Evolutionary conservation across 129 eudicot genomes (phyloP).

Genomic region (Centrapalus pauciflorus): DNA sequence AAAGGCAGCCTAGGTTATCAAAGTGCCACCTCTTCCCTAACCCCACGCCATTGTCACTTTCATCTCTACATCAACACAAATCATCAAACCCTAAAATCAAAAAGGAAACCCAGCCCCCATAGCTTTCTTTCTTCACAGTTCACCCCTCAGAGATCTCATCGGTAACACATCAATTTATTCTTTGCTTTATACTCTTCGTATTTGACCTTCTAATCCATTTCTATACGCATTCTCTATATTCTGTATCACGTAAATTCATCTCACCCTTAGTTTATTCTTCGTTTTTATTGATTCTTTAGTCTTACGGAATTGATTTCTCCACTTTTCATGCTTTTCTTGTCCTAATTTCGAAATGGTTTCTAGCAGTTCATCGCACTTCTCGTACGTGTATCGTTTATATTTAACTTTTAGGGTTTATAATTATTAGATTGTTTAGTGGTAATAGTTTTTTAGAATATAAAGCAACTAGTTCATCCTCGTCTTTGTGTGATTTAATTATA

Average conservation of each 20-base stretch:
- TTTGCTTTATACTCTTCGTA: constrained; percentile 33
- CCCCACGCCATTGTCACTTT: constrained; percentile 24
- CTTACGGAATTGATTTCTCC: constrained; percentile 3
- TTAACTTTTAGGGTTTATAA: background rate
- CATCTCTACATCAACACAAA: constrained; percentile 16
- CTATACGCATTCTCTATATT: constrained; percentile 27
- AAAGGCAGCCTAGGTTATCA: constrained; percentile 9
- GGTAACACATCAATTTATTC: constrained; percentile 21
- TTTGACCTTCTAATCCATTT: constrained; percentile 31
- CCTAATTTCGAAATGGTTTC: constrained; percentile 21
- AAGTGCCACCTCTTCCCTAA: constrained; percentile 14
- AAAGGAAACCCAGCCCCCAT: constrained; percentile 25
- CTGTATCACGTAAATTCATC: constrained; percentile 15
- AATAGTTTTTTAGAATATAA: background rate
- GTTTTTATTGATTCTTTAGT: background rate
- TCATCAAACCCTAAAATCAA: constrained; percentile 19
- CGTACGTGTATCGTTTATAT: constrained; percentile 16
- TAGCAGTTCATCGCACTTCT: constrained; percentile 23
- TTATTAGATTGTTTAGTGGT: background rate
- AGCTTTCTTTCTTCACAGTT: constrained; percentile 25
- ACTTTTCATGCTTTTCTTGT: background rate
- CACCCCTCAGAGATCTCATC: constrained; percentile 30
- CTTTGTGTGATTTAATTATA: background rate
- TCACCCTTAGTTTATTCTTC: constrained; percentile 2
- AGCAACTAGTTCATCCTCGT: background rate